phyloP scores from a whole-genome alignment of 306 rosid species.

The Prunus persica region DNA sequence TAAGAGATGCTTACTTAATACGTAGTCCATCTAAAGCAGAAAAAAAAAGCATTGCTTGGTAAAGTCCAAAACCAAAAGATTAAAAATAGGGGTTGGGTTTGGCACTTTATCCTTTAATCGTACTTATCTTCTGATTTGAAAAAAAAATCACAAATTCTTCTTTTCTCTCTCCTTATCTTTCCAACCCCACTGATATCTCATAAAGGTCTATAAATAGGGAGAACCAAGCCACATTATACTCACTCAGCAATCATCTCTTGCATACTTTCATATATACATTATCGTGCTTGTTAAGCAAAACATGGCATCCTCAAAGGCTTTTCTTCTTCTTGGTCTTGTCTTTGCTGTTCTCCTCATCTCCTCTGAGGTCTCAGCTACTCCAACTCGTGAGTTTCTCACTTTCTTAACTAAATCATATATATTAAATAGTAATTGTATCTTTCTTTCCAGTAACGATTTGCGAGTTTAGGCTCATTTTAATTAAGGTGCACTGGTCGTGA shows the following conservation, averaged over 20 bases:
- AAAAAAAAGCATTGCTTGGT: not conserved
- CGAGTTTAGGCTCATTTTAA: not conserved
- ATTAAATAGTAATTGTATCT: not conserved
- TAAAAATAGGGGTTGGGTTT: too few relatives aligned
- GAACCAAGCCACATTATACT: not conserved
- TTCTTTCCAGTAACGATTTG: not conserved
- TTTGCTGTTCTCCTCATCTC: conserved; percentile 13
- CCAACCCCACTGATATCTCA: not conserved
- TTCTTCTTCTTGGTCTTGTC: conserved; percentile 15
- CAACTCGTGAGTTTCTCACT: not conserved
- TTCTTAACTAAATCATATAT: not conserved
- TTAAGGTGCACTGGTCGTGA: too few relatives aligned
- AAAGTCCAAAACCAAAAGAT: not conserved
- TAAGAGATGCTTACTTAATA: too few relatives aligned
- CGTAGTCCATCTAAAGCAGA: too few relatives aligned
- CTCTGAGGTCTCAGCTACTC: conserved; percentile 5
- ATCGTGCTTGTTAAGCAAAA: not conserved
- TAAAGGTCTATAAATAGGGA: conserved; percentile 1
- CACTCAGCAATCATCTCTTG: not conserved
- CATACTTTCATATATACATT: not conserved
- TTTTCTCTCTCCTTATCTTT: not conserved
- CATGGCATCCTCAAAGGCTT: not conserved
- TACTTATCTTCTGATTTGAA: not conserved
- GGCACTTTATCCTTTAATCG: not conserved
- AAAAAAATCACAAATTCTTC: not conserved